Evolutionary conservation across 2,329 filamentous ascomycete species (phyloP), one percentile per base, ranked within the genome.

Genomic region (Lachnellula occidentalis): DNA sequence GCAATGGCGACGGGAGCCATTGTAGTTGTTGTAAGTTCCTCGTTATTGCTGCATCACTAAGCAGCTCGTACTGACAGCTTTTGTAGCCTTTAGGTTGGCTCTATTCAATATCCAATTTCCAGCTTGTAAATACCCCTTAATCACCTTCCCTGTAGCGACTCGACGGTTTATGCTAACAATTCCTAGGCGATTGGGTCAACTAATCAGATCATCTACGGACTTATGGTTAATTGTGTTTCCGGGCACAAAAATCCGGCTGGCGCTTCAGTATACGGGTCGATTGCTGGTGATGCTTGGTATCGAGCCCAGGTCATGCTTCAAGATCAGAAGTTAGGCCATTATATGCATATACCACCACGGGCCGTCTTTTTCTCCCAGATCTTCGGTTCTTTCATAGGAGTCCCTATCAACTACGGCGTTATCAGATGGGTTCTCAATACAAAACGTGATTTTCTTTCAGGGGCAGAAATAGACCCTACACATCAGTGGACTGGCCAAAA

Each of bases 311-410:
- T 76, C 21, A 81, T 82, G 72, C 70, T 84, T 0, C 80, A 85
- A 61, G 82, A 85, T 61, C 78, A 80, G 64, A 82, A 84, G 62
- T 82, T 85, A n/a, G 81, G 80, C 0, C 80, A 84, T 59, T 85
- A 84, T 59, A 81, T 82, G 76, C 80, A 85, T 51, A 73, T 85
- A 0, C 79, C 81, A 0, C 81, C 81, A 1, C 76, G 78, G 12
- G 72, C 76, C 0, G 76, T 83, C 5, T 84, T 85, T 70, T 81
- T 83, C 65, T 79, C 78, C 1, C 81, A 85, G 61, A 72, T 85
- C 4, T 80, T 83, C 34, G 82, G 80, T 3, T 79, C 78, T 15
- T 68, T 80, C 7, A 71, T 85, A 42, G 81, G 81, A 5, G 74
- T 85, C 6, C 81, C 81, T 0, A 77, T 84, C 59, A 82, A 85